These are phyloP conservation scores for Phytopythium mirpurense DNA, from an alignment of 352 stramenopile genomes.

Conservation along the genomic window DNA sequence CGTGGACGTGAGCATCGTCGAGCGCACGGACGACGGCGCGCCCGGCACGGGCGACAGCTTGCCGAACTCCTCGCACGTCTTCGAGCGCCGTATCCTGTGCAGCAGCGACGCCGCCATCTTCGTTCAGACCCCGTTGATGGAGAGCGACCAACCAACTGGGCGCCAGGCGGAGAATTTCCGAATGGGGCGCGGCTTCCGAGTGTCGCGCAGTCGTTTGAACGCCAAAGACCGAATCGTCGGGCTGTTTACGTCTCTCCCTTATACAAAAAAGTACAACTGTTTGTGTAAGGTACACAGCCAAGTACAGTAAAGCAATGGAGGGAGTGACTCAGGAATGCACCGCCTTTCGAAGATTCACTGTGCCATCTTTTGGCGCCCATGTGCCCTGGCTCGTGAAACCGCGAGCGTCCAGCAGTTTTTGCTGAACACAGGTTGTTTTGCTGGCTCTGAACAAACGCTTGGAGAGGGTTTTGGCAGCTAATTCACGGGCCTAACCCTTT, in stretches of 20 bases:
- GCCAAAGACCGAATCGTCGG: too few relatives aligned
- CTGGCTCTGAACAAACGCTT: too few relatives aligned
- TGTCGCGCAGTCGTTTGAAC: too few relatives aligned
- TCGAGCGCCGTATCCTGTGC: slow-evolving; percentile 16
- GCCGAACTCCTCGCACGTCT: slow-evolving; percentile 22
- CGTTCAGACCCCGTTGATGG: too few relatives aligned
- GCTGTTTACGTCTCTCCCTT: too few relatives aligned
- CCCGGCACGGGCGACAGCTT: slow-evolving; percentile 29
- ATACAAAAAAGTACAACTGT: too few relatives aligned
- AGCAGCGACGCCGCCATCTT: slow-evolving; percentile 10
- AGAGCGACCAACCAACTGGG: too few relatives aligned
- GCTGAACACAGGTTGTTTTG: too few relatives aligned
- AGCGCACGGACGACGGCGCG: slow-evolving; percentile 27
- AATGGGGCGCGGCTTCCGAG: too few relatives aligned
- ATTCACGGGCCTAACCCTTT: background rate
- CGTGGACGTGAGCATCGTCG: slow-evolving; percentile 40
- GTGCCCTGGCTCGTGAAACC: background rate
- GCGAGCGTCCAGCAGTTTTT: too few relatives aligned
- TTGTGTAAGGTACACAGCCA: background rate
- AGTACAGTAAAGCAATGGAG: background rate
- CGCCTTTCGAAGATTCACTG: background rate
- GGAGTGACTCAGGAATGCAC: background rate
- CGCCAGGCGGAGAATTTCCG: background rate
- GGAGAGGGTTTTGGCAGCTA: too few relatives aligned
- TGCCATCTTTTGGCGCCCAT: background rate